A percentile compares a stretch with the other conserved stretches of the same genome.
These are phyloP conservation scores for Boletus rufocinnamomeus DNA, from an alignment of 768 basidiomycete species.

Conservation along the genomic window DNA sequence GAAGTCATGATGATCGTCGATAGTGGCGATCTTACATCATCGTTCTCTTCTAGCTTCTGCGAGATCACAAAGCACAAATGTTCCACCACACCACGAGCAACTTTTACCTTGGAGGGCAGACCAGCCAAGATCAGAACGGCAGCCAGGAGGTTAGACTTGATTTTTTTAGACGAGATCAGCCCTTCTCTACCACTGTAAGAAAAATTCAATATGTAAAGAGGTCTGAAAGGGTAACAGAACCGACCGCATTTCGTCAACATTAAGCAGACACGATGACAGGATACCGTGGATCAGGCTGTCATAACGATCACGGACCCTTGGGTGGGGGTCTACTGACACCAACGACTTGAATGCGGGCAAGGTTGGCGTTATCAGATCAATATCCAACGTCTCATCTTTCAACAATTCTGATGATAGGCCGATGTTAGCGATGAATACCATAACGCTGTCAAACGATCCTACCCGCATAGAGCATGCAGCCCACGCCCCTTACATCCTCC, in stretches of 20 bases:
- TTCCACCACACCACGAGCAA: slow-evolving; percentile 77
- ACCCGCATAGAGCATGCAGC: slow-evolving; percentile 81
- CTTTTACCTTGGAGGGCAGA: slow-evolving; percentile 61
- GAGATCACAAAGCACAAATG: slow-evolving; percentile 83
- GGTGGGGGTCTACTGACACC: slow-evolving; percentile 50
- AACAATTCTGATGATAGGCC: slow-evolving; percentile 58
- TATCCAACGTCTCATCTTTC: slow-evolving; percentile 79
- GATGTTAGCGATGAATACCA: background rate
- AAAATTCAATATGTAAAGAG: slow-evolving; percentile 7
- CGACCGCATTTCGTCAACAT: slow-evolving; percentile 92
- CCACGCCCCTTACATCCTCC: slow-evolving; percentile 80
- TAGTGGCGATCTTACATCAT: slow-evolving; percentile 53
- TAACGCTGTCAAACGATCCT: slow-evolving; percentile 2
- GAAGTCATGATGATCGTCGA: background rate
- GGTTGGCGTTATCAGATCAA: slow-evolving; percentile 79
- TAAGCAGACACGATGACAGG: slow-evolving; percentile 80
- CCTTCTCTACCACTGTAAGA: slow-evolving; percentile 81
- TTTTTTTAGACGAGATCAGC: slow-evolving; percentile 71
- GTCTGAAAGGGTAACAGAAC: slow-evolving; percentile 26
- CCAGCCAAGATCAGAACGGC: slow-evolving; percentile 84
- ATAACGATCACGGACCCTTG: slow-evolving; percentile 53
- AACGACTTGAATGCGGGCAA: slow-evolving; percentile 79
- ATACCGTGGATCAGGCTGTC: slow-evolving; percentile 71
- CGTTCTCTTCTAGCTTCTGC: slow-evolving; percentile 69
- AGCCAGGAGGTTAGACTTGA: slow-evolving; percentile 88